A percentile compares a stretch with the other conserved stretches of the same genome.
phyloP scores from a whole-genome alignment of 768 basidiomycete genomes.

The Chalciporus piperatus region DNA sequence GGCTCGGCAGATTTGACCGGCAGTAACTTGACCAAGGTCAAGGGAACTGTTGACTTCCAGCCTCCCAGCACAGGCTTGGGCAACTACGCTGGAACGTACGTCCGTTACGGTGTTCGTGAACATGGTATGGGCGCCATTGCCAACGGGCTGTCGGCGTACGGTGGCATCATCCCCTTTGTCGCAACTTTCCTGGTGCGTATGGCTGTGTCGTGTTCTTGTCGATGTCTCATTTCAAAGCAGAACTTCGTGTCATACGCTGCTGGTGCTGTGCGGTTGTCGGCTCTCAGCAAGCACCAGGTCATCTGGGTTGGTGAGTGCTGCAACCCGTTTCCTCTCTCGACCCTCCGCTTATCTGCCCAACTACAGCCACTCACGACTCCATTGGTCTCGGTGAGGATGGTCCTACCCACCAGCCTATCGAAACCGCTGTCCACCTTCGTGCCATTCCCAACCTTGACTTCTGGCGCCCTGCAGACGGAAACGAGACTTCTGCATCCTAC shows the following conservation, averaged over 20 bases:
- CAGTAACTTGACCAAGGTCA: conserved; percentile 87
- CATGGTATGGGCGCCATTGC: conserved; percentile 97
- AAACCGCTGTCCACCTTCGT: conserved; percentile 83
- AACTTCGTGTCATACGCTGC: conserved; percentile 95
- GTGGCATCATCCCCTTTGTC: conserved; percentile 85
- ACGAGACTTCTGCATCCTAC: conserved; percentile 96
- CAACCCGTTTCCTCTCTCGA: not conserved
- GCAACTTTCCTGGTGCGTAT: conserved; percentile 82
- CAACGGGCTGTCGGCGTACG: conserved; percentile 88
- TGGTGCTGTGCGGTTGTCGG: conserved; percentile 88
- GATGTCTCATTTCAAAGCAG: conserved; percentile 34
- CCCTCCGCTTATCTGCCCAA: not conserved
- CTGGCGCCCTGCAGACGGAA: conserved; percentile 93
- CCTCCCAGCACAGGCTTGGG: conserved; percentile 83
- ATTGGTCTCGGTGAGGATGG: conserved; percentile 94
- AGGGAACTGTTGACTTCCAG: conserved; percentile 87
- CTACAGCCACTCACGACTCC: conserved; percentile 86
- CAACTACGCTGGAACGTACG: conserved; percentile 81
- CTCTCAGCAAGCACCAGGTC: conserved; percentile 84
- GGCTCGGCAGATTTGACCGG: conserved; percentile 93
- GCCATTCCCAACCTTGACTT: conserved; percentile 90
- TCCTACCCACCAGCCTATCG: conserved; percentile 94
- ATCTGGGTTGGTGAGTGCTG: conserved; percentile 82
- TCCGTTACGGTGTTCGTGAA: conserved; percentile 96
- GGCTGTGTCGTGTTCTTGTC: not conserved